Percentiles rank a stretch among this genome's conserved stretches.
Evolutionary conservation across 305 asterid genomes (phyloP).

Genomic region (Fraxinus greggii): DNA sequence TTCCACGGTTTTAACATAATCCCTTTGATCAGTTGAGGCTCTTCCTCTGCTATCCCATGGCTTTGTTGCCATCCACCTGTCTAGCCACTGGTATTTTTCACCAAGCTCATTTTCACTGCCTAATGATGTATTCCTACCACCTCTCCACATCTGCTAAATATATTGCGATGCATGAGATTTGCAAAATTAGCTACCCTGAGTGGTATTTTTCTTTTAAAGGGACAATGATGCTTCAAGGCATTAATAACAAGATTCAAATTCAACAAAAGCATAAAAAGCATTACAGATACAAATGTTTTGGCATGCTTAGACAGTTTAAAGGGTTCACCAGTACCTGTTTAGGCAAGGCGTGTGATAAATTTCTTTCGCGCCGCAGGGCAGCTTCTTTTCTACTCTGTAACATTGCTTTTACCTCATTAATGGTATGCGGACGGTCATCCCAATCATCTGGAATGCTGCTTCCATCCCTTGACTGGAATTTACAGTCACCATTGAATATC

Average conservation of each 20-base stretch:
- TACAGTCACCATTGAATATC: not conserved
- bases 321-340: slow-evolving; percentile 29
- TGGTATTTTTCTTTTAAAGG: not conserved
- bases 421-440: slow-evolving; percentile 34
- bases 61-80: slow-evolving; percentile 31
- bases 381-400: slow-evolving; percentile 29
- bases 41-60: slow-evolving; percentile 40
- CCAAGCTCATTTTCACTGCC: slow-evolving; percentile 38
- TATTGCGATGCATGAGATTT: not conserved
- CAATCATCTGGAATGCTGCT: slow-evolving; percentile 36
- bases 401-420: slow-evolving; percentile 36
- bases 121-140: slow-evolving; percentile 29
- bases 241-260: not conserved
- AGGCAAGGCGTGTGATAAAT: slow-evolving; percentile 31
- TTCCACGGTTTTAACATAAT: slow-evolving; percentile 33
- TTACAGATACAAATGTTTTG: not conserved
- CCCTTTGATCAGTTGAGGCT: slow-evolving; percentile 34
- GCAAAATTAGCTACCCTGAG: not conserved
- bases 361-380: slow-evolving; percentile 27
- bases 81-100: slow-evolving; percentile 28
- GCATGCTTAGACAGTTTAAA: not conserved
- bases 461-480: slow-evolving; percentile 30
- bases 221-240: not conserved
- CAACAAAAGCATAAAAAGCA: not conserved
- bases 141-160: slow-evolving; percentile 27